These are phyloP conservation scores for Lyophyllum decastes DNA, from an alignment of 768 basidiomycete species.

Conservation along the genomic window DNA sequence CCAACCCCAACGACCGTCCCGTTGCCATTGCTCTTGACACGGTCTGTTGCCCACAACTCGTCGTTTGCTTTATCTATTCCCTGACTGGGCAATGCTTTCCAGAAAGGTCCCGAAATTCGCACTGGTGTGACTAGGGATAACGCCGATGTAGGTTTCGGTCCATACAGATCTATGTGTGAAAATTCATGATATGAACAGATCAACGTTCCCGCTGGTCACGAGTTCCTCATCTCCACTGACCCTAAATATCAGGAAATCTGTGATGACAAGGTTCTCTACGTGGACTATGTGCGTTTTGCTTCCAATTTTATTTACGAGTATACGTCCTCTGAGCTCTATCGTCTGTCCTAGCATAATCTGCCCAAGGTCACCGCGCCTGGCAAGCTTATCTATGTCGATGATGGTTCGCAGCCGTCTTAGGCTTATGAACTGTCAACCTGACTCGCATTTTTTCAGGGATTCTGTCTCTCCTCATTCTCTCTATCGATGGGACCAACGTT, in stretches of 20 bases:
- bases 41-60: slow-evolving; percentile 44
- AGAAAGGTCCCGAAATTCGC: slow-evolving; percentile 99
- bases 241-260: slow-evolving; percentile 74
- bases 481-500: slow-evolving; percentile 81
- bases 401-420: slow-evolving; percentile 53
- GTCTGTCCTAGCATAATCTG: slow-evolving; percentile 68
- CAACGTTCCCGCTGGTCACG: slow-evolving; percentile 87
- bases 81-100: slow-evolving; percentile 14
- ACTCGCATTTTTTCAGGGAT: slow-evolving; percentile 51
- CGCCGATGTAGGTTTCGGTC: slow-evolving; percentile 67
- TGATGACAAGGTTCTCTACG: slow-evolving; percentile 83
- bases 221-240: slow-evolving; percentile 90
- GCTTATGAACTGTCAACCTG: neutral
- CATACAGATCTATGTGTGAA: neutral
- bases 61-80: slow-evolving; percentile 3
- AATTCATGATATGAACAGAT: slow-evolving; percentile 45
- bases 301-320: neutral
- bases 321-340: neutral
- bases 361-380: slow-evolving; percentile 96
- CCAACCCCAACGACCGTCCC: slow-evolving; percentile 78
- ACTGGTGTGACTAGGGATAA: slow-evolving; percentile 90
- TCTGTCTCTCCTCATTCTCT: slow-evolving; percentile 88
- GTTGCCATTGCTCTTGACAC: slow-evolving; percentile 98
- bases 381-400: slow-evolving; percentile 96
- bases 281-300: slow-evolving; percentile 81